Percentiles rank a stretch among this genome's conserved stretches.
phyloP scores from a whole-genome alignment of 1,284 basidiomycete genomes.

The Coniferiporia sulphurascens region DNA sequence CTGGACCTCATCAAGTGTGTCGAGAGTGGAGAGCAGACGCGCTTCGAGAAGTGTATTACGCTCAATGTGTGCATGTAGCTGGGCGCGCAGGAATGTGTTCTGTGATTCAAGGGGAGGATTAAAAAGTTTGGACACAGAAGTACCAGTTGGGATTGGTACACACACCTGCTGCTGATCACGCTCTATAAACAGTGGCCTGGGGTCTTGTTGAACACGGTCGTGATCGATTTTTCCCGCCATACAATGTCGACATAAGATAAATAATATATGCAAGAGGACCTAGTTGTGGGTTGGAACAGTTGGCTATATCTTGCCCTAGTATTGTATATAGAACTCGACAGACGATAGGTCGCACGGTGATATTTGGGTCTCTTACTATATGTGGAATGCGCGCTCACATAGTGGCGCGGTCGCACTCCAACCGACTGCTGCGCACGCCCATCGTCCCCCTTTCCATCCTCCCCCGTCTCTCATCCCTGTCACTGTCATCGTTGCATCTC shows the following conservation, averaged over 20 bases:
- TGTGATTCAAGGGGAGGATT: neutral
- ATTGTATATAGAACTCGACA: neutral
- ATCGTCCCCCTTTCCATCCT: neutral
- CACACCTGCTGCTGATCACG: constrained; percentile 15
- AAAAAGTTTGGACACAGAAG: neutral
- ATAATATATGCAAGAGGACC: neutral
- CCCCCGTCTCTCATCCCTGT: neutral
- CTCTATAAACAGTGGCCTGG: constrained; percentile 5
- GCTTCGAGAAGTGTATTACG: constrained; percentile 44
- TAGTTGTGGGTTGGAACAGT: too few relatives aligned
- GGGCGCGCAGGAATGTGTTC: constrained; percentile 35
- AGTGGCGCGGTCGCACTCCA: neutral
- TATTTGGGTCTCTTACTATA: neutral
- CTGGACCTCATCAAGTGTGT: constrained; percentile 45
- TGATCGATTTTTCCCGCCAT: constrained; percentile 7
- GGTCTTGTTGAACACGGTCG: constrained; percentile 3
- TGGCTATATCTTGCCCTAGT: too few relatives aligned
- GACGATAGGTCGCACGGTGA: neutral
- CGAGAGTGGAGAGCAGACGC: constrained; percentile 45
- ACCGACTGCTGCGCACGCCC: neutral
- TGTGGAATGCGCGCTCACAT: neutral
- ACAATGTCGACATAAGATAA: neutral
- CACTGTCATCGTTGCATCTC: neutral
- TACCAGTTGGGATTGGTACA: neutral
- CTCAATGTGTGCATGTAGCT: constrained; percentile 37